Evolutionary conservation across 2,329 filamentous ascomycete species (phyloP), one percentile per base, ranked within the genome.

Genomic region (Arthrocladium fulminans): DNA sequence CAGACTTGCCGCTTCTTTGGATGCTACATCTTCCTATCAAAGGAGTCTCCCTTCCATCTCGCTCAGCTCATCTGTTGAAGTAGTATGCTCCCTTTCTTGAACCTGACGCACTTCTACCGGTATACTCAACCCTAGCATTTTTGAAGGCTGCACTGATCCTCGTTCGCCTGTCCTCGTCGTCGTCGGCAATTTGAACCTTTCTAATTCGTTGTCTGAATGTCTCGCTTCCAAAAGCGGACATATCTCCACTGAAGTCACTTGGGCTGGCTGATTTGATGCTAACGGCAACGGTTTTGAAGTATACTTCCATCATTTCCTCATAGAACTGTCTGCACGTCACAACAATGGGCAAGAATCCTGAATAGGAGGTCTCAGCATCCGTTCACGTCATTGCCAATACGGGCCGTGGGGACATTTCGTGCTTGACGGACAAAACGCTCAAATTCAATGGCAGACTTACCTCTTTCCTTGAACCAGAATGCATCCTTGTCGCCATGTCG

Each of bases 41-140:
- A n/a, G n/a, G n/a, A n/a, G n/a, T n/a, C n/a, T n/a, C n/a, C n/a
- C n/a, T n/a, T n/a, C n/a, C n/a, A n/a, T n/a, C n/a, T n/a, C n/a
- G n/a, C n/a, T n/a, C n/a, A n/a, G n/a, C 34, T 22, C 38, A 20
- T 24, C 12, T 9, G 10, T 20, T n/a, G 19, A 41, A 41, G 38
- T 41, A 41, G 19, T 41, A 41, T 13, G 38, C 38, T 9, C 38
- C 38, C 15, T 41, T 41, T 23, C 38, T 41, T 9, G 12, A 13
- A 13, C 38, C 38, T 6, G 10, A 22, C 9, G 9, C 38, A 9
- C 12, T 10, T 13, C 19, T 24, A 9, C 22, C 19, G 7, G 8
- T 22, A 20, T 22, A 41, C 12, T 22, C 38, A 15, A 41, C 15
- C 22, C 15, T 10, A 7, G 38, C 38, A 13, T 41, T 41, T 15